Evolutionary conservation across 2,329 filamentous ascomycete species (phyloP).

Genomic region (Botrytis elliptica): DNA sequence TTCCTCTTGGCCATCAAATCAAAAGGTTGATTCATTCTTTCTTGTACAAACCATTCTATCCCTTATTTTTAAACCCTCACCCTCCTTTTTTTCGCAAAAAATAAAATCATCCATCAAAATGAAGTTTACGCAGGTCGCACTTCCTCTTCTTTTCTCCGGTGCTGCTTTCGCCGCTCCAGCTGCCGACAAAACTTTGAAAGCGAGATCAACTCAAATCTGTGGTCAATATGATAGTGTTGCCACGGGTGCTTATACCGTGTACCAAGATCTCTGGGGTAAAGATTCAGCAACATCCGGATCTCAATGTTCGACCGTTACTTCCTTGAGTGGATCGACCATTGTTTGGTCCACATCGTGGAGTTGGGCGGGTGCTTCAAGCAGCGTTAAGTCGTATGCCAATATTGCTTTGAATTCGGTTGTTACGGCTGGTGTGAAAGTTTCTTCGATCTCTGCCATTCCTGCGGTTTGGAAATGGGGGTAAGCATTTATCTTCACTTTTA

Average conservation of each 20-base stretch:
- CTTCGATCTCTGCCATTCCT: slow-evolving; percentile 41
- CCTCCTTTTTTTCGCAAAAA: background rate
- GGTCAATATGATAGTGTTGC: slow-evolving; percentile 30
- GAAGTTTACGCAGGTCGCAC: slow-evolving; percentile 23
- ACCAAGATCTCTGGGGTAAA: slow-evolving; percentile 39
- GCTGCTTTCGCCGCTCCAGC: slow-evolving; percentile 18
- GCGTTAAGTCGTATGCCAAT: slow-evolving; percentile 47
- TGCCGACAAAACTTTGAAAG: background rate
- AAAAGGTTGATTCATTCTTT: background rate
- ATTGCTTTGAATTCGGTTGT: slow-evolving; percentile 41
- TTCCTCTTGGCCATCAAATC: background rate
- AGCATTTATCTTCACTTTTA: slow-evolving; percentile 20
- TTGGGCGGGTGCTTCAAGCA: slow-evolving; percentile 41
- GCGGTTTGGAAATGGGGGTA: slow-evolving; percentile 44
- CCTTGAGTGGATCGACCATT: slow-evolving; percentile 37
- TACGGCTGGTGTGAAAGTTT: slow-evolving; percentile 38
- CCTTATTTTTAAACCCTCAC: background rate
- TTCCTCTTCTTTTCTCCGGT: slow-evolving; percentile 20
- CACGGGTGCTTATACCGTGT: slow-evolving; percentile 42
- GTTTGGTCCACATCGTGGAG: slow-evolving; percentile 44
- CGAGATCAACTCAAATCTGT: slow-evolving; percentile 25
- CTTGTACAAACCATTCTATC: background rate
- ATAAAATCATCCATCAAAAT: slow-evolving; percentile 9
- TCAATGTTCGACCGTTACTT: slow-evolving; percentile 44
- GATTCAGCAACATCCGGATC: slow-evolving; percentile 12